phyloP scores from a whole-genome alignment of 148 eudicot genomes.

The Arbutus unedo region DNA sequence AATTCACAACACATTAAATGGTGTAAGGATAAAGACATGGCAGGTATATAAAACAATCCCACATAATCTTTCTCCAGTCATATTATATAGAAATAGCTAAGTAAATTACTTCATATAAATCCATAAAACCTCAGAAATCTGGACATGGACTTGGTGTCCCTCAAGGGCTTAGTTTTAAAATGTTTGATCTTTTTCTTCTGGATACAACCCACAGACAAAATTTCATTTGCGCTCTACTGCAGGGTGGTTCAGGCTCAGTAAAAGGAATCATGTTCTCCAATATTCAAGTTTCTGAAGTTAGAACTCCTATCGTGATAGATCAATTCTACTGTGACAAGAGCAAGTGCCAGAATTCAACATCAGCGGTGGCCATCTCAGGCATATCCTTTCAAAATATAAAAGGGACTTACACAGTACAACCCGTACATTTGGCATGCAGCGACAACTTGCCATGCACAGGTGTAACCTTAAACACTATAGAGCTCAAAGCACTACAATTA shows the following conservation, averaged over 20 bases:
- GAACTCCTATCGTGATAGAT: slow-evolving; percentile 77
- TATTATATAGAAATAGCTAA: neutral
- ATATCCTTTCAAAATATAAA: slow-evolving; percentile 62
- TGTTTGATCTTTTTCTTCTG: neutral
- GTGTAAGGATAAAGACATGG: slow-evolving; percentile 96
- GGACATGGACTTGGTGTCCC: neutral
- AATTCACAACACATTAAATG: slow-evolving; percentile 74
- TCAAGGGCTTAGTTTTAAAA: neutral
- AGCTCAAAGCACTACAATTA: slow-evolving; percentile 56
- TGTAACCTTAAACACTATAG: slow-evolving; percentile 58
- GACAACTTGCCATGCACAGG: slow-evolving; percentile 76
- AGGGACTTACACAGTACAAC: slow-evolving; percentile 88
- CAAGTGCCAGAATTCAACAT: slow-evolving; percentile 64
- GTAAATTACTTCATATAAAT: too few relatives aligned
- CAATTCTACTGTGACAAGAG: slow-evolving; percentile 87
- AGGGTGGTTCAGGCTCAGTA: slow-evolving; percentile 96
- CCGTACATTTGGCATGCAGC: slow-evolving; percentile 90
- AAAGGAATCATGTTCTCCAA: slow-evolving; percentile 74
- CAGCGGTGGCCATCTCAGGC: slow-evolving; percentile 83
- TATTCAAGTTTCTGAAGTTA: slow-evolving; percentile 74
- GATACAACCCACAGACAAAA: neutral
- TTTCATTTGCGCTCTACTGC: slow-evolving; percentile 11
- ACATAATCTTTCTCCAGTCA: neutral
- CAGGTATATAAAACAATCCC: slow-evolving; percentile 52
- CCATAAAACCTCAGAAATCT: neutral